phyloP scores from a whole-genome alignment of 176 grass and related monocot genomes.

The Saccharum spontaneum region DNA sequence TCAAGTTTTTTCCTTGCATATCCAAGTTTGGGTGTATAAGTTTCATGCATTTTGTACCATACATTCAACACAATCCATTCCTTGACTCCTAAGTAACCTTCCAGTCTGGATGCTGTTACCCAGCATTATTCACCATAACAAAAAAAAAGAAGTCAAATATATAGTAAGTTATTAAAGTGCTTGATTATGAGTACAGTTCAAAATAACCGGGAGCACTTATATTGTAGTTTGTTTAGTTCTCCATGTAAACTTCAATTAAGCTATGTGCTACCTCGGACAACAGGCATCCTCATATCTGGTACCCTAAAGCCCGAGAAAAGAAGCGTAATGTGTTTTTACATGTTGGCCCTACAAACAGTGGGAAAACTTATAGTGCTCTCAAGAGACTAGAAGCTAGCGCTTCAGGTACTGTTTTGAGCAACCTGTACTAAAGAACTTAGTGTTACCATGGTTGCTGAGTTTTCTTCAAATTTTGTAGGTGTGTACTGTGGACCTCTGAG shows the following conservation, averaged over 20 bases:
- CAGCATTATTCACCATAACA: background rate
- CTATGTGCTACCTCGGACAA: constrained; percentile 36
- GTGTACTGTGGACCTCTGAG: constrained; percentile 96
- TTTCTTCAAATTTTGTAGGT: constrained; percentile 51
- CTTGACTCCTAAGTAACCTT: background rate
- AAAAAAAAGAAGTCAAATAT: background rate
- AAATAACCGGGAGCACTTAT: constrained; percentile 1
- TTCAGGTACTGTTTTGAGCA: constrained; percentile 62
- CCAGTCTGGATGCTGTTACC: background rate
- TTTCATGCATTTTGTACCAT: constrained; percentile 1
- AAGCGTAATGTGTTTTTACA: constrained; percentile 97
- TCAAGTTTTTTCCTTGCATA: constrained; percentile 10
- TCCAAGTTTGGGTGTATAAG: background rate
- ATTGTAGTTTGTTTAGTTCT: constrained; percentile 8
- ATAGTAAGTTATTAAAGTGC: background rate
- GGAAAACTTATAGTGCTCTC: constrained; percentile 94
- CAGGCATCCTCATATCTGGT: constrained; percentile 89
- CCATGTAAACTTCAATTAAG: constrained; percentile 12
- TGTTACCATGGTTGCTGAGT: constrained; percentile 11
- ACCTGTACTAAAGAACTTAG: constrained; percentile 22
- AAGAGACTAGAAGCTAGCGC: constrained; percentile 83
- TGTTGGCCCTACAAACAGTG: constrained; percentile 95
- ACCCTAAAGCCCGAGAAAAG: constrained; percentile 86
- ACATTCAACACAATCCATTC: background rate
- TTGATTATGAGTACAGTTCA: constrained; percentile 18